Evolutionary conservation across 805 yeast species (phyloP), one percentile per base, ranked within the genome.

Genomic region (Cyberlindnera meyerae): DNA sequence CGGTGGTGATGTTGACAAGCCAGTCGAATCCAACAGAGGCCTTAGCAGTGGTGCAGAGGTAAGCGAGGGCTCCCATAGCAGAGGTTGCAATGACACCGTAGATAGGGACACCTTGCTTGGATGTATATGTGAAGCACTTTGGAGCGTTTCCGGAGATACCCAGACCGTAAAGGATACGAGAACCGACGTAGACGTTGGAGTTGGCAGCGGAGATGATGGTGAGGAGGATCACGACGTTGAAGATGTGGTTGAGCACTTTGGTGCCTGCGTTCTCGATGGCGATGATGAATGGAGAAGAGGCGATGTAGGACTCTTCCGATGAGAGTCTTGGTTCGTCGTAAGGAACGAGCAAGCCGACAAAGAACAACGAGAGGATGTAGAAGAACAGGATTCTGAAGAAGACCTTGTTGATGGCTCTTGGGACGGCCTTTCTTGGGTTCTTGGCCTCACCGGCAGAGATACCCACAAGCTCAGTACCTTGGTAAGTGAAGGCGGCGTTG

Each of bases 401-500:
- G 27, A 82, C 87, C 53, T 78, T 79, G 52, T 73, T 76, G 51
- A 81, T 78, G 18, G 89, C 88, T 36, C 71, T 70, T 42, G 89
- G 88, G 24, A 52, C 55, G 9, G 57, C 29, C 33, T 48, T 49
- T 49, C 57, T 51, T 36, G 89, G 88, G 56, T 78, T 78, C 17
- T 70, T 68, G 36, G 82, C 67, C 61, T 82, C 93, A 60, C 88
- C 87, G 17, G 84, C 83, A 8, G 85, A 70, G 35, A 82, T 68
- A 60, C 88, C 89, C 24, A 79, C 78, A 54, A 80, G 68, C 57
- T 82, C 93, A 39, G 82, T 78, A 59, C 89, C 89, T 63, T 81
- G 88, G 58, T 74, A 82, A 24, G 89, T 82, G 66, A 82, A 82
- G 15, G 84, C 81, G 16, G 89, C 85, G 44, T 75, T 75, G 45